These are phyloP conservation scores for Globisporangium cylindrosporum DNA, from an alignment of 352 stramenopile species.

Conservation along the genomic window DNA sequence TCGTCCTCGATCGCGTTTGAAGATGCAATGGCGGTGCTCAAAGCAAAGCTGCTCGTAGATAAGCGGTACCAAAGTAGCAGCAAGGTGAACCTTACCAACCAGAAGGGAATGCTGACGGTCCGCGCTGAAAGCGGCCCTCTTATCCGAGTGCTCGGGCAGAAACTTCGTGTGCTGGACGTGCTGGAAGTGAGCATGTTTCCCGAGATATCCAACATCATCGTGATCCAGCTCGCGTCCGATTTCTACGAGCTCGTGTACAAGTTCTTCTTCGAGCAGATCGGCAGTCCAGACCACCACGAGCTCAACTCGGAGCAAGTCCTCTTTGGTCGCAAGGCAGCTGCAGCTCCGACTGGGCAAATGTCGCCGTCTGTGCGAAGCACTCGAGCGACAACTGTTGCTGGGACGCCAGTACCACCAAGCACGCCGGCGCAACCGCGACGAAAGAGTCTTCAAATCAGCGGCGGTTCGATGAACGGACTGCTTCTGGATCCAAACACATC, in stretches of 20 bases:
- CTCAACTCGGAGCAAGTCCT: conserved; percentile 48
- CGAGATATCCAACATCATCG: conserved; percentile 79
- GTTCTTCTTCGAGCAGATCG: conserved; percentile 76
- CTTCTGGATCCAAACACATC: conserved; percentile 4
- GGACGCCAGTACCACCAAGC: not conserved
- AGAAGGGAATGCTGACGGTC: conserved; percentile 74
- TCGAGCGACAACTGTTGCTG: not conserved
- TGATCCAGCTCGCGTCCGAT: conserved; percentile 76
- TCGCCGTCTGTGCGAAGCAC: conserved; percentile 2
- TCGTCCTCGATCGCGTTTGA: conserved; percentile 73
- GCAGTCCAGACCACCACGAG: conserved; percentile 25
- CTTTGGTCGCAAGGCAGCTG: conserved; percentile 46
- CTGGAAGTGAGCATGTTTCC: conserved; percentile 83
- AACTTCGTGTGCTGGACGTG: conserved; percentile 69
- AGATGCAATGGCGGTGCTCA: conserved; percentile 68
- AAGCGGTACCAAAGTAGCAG: conserved; percentile 45
- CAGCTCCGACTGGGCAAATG: not conserved
- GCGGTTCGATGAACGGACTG: not conserved
- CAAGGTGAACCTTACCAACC: conserved; percentile 27
- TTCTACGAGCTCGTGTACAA: conserved; percentile 86
- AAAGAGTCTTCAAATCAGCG: conserved; percentile 15
- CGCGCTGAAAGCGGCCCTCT: conserved; percentile 71
- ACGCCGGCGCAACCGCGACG: not conserved
- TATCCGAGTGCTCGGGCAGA: conserved; percentile 60
- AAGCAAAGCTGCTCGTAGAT: conserved; percentile 61